Evolutionary conservation across 805 yeast species (phyloP).

Genomic region (Metschnikowia vanudenii): DNA sequence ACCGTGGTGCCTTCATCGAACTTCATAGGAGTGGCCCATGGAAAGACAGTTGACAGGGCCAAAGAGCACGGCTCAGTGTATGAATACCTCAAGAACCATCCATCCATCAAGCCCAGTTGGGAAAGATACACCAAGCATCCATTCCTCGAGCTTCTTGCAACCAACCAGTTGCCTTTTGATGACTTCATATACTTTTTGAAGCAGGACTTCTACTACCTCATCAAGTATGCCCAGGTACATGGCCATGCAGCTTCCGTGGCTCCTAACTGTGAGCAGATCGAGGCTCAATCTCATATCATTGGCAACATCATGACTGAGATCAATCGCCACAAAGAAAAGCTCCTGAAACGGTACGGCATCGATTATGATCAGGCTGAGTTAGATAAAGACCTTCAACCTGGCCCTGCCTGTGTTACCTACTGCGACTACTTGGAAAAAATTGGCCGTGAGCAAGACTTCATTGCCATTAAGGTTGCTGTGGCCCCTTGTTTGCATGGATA

Average conservation of each 20-base stretch:
- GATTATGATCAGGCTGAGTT: conserved; percentile 37
- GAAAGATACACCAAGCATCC: conserved; percentile 55
- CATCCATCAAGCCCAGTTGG: conserved; percentile 57
- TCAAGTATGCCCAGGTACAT: conserved; percentile 67
- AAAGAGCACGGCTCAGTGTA: conserved; percentile 26
- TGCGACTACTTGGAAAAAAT: conserved; percentile 57
- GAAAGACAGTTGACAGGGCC: background rate
- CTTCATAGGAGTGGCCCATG: conserved; percentile 3
- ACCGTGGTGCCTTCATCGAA: background rate
- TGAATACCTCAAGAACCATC: conserved; percentile 55
- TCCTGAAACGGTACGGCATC: conserved; percentile 41
- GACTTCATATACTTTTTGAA: conserved; percentile 54
- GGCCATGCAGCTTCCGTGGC: conserved; percentile 63
- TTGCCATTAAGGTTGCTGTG: conserved; percentile 64
- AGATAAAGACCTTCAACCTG: conserved; percentile 47
- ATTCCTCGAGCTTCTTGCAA: conserved; percentile 55
- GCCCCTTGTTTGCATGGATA: conserved; percentile 80
- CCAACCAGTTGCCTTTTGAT: conserved; percentile 46
- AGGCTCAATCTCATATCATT: conserved; percentile 50
- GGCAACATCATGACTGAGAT: conserved; percentile 55
- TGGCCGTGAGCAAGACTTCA: conserved; percentile 54
- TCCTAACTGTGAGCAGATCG: conserved; percentile 50
- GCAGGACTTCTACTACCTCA: conserved; percentile 69
- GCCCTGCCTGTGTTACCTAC: conserved; percentile 58
- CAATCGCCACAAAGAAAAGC: conserved; percentile 51